Evolutionary conservation across 2,329 filamentous ascomycete species (phyloP).

Genomic region (Colletotrichum australisinense): DNA sequence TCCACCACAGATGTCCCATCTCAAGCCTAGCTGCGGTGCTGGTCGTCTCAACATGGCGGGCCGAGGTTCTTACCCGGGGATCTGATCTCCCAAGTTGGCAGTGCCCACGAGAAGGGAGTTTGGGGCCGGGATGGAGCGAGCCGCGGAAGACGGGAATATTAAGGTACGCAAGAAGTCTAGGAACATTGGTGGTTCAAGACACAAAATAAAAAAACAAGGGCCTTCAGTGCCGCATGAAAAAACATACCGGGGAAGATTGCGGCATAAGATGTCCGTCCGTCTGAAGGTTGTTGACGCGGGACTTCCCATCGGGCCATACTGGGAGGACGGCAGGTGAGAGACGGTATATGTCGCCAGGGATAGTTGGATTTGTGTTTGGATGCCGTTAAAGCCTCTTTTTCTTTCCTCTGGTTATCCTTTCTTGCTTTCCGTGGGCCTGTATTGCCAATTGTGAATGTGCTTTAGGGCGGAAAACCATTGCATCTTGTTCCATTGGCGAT

Average conservation of each 20-base stretch:
- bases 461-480: neutral
- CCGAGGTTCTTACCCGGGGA: neutral
- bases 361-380: neutral
- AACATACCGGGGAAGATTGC: neutral
- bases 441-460: neutral
- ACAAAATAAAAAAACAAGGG: neutral
- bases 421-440: neutral
- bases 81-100: neutral
- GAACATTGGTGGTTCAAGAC: neutral
- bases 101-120: neutral
- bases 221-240: neutral
- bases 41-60: neutral
- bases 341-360: neutral
- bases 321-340: neutral
- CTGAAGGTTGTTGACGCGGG: conserved; percentile 22
- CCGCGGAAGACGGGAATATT: neutral
- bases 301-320: conserved; percentile 19
- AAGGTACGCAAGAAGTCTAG: neutral
- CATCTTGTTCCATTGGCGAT: neutral
- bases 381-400: no score
- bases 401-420: neutral
- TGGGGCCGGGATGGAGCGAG: neutral
- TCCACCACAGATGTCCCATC: neutral
- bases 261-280: conserved; percentile 6
- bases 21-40: neutral